Evolutionary conservation across 2,329 filamentous ascomycete genomes (phyloP), one percentile per base, ranked within the genome.

Genomic region (Neoarthrinium moseri): DNA sequence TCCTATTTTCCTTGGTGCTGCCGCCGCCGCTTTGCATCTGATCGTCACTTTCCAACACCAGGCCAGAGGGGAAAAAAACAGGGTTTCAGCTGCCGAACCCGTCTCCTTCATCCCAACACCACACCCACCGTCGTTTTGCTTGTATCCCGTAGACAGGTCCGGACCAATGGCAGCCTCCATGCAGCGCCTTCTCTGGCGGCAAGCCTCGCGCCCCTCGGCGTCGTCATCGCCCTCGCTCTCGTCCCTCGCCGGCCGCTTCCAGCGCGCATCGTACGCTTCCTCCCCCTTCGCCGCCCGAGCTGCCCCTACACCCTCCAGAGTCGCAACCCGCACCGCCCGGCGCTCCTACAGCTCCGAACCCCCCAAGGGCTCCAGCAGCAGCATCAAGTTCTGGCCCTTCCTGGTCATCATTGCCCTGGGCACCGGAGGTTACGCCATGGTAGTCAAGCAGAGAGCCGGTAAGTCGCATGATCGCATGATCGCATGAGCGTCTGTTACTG

Each of bases 311-410:
- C 18, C 15, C 30, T 30, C 46, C 35, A 27, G 18, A 45, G 20
- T 37, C 3, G 22, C 24, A 20, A 36, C 45, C 18, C 34, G 41
- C 21, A 49, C 43, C 13, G 29, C 45, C 20, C 39, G 45, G 11
- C 50, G 58, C 43, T 23, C 56, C 65, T 83, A 74, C 52, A 74
- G 72, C 43, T 67, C 70, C 12, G 58, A 68, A 32, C 67, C 67
- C 8, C 68, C 67, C 27, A 54, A 50, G 47, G 62, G 60, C 15
- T 47, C 58, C 10, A 62, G 59, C 46, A 62, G 64, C 35, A 56
- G 59, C 34, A 64, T 81, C 68, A 80, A 80, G 63, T 80, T 81
- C 61, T 80, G 77, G 76, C 78, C 78, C 2, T 81, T 81, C 52
- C n/a, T 76, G 36, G 61, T 66, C 42, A 65, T 81, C 52, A 72